Evolutionary conservation across 2,329 filamentous ascomycete genomes (phyloP).

Genomic region (Sclerotiophoma versabilis): DNA sequence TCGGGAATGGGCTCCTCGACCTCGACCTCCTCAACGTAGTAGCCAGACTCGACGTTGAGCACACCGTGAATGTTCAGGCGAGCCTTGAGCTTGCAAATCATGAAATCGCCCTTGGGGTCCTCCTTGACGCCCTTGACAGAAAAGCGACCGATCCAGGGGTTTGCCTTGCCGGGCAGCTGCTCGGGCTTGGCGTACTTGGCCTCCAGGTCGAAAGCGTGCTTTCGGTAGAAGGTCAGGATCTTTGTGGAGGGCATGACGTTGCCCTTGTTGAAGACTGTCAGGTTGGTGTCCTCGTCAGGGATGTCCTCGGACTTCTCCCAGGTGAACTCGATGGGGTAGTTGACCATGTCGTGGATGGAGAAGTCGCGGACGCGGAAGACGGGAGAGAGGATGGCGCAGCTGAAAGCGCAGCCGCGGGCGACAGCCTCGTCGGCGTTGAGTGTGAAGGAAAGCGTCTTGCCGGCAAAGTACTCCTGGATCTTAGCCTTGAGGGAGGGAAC

Average conservation of each 20-base stretch:
- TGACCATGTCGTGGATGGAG: constrained; percentile 94
- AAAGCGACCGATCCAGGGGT: constrained; percentile 96
- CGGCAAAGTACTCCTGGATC: constrained; percentile 86
- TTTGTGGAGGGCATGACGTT: constrained; percentile 98
- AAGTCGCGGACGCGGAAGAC: constrained; percentile 99
- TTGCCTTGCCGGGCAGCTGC: constrained; percentile 83
- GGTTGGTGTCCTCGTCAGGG: constrained; percentile 94
- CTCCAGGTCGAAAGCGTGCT: constrained; percentile 96
- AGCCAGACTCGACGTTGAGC: constrained; percentile 94
- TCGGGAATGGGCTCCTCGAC: constrained; percentile 90
- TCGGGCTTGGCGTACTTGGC: constrained; percentile 91
- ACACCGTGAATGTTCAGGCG: constrained; percentile 96
- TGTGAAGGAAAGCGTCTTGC: constrained; percentile 91
- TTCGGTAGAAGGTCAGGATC: constrained; percentile 98
- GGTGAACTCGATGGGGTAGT: constrained; percentile 97
- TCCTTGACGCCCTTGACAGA: constrained; percentile 98
- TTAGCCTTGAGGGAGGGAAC: constrained; percentile 90
- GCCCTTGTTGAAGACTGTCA: constrained; percentile 97
- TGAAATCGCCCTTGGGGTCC: constrained; percentile 93
- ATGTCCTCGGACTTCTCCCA: constrained; percentile 99
- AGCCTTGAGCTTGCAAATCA: constrained; percentile 99
- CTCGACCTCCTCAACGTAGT: constrained; percentile 98
- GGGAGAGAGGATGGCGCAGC: constrained; percentile 95
- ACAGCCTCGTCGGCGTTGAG: constrained; percentile 98
- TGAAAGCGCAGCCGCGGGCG: constrained; percentile 94